phyloP scores from a whole-genome alignment of 2,329 filamentous ascomycete genomes.

The Didymosphaeria variabile region DNA sequence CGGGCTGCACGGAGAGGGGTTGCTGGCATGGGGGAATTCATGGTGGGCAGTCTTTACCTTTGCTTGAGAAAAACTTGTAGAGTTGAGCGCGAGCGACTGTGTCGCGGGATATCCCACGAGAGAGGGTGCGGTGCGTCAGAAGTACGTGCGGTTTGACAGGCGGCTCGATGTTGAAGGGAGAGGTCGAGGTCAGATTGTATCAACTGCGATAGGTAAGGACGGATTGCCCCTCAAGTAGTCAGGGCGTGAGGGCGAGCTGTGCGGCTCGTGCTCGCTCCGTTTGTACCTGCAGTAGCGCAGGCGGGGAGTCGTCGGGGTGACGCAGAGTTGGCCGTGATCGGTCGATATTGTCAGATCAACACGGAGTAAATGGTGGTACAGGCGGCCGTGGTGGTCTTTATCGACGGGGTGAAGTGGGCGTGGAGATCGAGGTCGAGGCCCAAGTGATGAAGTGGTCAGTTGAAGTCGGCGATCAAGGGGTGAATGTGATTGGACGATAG shows the following conservation, averaged over 20 bases:
- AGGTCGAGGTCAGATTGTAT: neutral
- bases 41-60: conserved; percentile 2
- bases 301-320: neutral
- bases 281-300: conserved; percentile 7
- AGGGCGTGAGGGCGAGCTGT: neutral
- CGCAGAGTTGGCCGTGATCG: neutral
- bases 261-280: neutral
- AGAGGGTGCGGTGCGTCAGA: neutral
- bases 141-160: neutral
- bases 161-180: neutral
- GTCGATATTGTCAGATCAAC: neutral
- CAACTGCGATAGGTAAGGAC: conserved; percentile 11
- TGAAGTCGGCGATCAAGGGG: neutral
- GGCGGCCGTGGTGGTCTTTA: too few relatives aligned
- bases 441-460: neutral
- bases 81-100: neutral
- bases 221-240: conserved; percentile 14
- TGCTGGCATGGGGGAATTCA: conserved; percentile 13
- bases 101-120: neutral
- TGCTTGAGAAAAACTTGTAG: neutral
- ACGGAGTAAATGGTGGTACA: neutral
- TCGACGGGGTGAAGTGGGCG: too few relatives aligned
- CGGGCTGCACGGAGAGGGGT: conserved; percentile 2
- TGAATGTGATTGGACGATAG: neutral
- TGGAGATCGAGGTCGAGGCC: neutral